Conservation (phyloP, 2,329 filamentous ascomycete species). For the Phoma herbarum region DNA sequence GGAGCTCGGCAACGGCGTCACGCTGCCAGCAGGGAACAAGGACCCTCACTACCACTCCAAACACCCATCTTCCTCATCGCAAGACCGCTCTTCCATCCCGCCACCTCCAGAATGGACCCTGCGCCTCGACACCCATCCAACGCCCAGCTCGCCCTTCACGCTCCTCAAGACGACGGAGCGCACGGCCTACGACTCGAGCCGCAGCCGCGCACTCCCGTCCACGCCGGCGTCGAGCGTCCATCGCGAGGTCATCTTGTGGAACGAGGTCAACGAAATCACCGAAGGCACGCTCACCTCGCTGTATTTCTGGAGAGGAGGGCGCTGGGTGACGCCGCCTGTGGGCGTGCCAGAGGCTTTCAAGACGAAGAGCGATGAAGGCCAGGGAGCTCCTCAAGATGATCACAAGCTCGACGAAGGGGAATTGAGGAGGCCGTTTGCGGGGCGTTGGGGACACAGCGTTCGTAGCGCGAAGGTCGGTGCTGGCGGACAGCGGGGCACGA, state of each 20-base stretch:
- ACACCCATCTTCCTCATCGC: conserved; percentile 2
- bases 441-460: conserved; percentile 51
- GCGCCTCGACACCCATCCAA: conserved; percentile 62
- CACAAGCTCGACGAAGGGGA: conserved; percentile 44
- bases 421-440: conserved; percentile 46
- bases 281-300: conserved; percentile 85
- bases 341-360: conserved; percentile 44
- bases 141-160: conserved; percentile 70
- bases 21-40: conserved; percentile 33
- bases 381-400: no score
- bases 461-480: conserved; percentile 62
- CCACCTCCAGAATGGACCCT: conserved; percentile 57
- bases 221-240: conserved; percentile 31
- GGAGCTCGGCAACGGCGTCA: conserved; percentile 39
- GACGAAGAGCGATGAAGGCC: no score
- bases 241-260: conserved; percentile 80
- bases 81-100: background rate
- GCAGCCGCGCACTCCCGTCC: conserved; percentile 66
- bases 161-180: conserved; percentile 86
- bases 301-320: conserved; percentile 76
- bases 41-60: background rate
- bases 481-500: conserved; percentile 85
- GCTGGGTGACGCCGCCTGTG: conserved; percentile 80
- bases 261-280: conserved; percentile 73
- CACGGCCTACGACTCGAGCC: conserved; percentile 74